These are phyloP conservation scores for Chlorella variabilis DNA, from an alignment of 163 green algal species.

Conservation along the genomic window DNA sequence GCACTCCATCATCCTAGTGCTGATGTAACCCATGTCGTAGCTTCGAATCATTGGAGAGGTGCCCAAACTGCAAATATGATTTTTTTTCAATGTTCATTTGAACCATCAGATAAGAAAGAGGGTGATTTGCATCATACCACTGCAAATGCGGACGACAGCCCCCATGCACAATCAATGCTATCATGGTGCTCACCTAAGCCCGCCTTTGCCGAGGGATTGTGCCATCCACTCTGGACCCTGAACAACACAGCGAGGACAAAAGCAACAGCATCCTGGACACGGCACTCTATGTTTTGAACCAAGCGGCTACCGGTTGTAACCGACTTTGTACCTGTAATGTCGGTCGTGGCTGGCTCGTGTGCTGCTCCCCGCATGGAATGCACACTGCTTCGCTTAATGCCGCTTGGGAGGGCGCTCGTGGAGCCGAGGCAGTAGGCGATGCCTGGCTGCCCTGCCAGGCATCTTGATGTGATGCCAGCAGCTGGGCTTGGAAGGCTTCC, in stretches of 20 bases:
- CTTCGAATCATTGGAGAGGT: conserved; percentile 69
- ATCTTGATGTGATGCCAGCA: conserved; percentile 19
- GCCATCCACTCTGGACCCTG: conserved; percentile 25
- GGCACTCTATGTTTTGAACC: no score
- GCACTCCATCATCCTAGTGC: conserved; percentile 67
- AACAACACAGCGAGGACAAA: no score
- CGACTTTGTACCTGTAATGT: conserved; percentile 7
- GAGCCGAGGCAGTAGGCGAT: background rate
- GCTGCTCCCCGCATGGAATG: conserved; percentile 14
- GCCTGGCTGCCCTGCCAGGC: background rate
- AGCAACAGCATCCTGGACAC: no score
- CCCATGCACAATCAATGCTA: background rate
- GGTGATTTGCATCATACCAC: background rate
- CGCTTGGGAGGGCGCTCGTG: background rate
- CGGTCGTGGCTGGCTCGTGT: background rate
- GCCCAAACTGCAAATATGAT: conserved; percentile 35
- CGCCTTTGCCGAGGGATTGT: conserved; percentile 8
- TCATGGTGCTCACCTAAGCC: background rate
- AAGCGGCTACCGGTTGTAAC: no score
- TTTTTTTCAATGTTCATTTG: background rate
- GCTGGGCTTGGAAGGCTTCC: conserved; percentile 38
- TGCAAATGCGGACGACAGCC: no score
- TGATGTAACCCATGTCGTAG: conserved; percentile 86
- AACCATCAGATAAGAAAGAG: no score
- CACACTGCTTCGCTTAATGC: conserved; percentile 26